Conservation (phyloP, 768 basidiomycete genomes). For the Pleurotus platypus region DNA sequence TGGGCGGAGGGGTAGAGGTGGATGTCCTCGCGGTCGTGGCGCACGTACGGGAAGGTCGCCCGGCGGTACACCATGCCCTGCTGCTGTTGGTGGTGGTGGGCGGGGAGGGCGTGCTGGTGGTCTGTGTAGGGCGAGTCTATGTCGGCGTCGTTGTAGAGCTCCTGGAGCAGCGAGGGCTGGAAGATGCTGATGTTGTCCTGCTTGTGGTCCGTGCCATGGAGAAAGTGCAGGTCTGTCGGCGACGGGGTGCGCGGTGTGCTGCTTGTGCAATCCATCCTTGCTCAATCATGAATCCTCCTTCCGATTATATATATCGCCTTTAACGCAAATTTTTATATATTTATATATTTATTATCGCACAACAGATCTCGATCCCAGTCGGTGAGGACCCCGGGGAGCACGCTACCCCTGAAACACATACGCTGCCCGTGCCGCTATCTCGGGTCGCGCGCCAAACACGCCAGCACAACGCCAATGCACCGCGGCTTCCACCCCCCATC, state of each 20-base stretch:
- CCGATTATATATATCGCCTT: neutral
- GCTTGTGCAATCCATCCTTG: neutral
- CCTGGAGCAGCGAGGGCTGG: conserved; percentile 58
- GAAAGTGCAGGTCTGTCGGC: conserved; percentile 31
- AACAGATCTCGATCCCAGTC: no score
- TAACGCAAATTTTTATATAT: no score
- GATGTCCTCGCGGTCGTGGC: conserved; percentile 57
- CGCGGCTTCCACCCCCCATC: no score
- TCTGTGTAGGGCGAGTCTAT: conserved; percentile 33
- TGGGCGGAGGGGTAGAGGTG: conserved; percentile 22
- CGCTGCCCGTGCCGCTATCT: no score
- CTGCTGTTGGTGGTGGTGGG: conserved; percentile 9
- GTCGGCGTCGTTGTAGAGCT: conserved; percentile 62
- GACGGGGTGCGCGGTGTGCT: conserved; percentile 75
- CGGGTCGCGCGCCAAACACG: no score
- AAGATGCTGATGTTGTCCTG: conserved; percentile 52
- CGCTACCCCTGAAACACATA: no score
- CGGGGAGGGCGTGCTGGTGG: neutral
- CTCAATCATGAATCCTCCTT: neutral
- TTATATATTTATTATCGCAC: no score
- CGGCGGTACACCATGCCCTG: conserved; percentile 46
- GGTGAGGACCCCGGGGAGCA: no score
- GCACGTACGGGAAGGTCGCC: conserved; percentile 74
- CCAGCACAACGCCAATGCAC: no score
- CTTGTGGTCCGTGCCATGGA: conserved; percentile 23